Evolutionary conservation across 2,329 filamentous ascomycete genomes (phyloP).

Genomic region (Cytospora chrysosperma): DNA sequence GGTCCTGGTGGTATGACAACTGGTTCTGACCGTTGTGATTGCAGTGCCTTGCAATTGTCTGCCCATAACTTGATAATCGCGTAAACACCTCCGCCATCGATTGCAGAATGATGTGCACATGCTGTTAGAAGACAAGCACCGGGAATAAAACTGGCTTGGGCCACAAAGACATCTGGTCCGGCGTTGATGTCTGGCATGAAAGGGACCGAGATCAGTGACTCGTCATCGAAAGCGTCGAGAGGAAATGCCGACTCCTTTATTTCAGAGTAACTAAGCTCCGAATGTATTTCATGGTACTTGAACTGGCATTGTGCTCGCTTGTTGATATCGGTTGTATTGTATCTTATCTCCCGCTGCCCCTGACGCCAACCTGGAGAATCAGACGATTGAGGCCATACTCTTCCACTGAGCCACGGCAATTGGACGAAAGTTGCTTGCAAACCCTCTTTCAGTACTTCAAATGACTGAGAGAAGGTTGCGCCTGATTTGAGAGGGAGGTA

Average conservation of each 20-base stretch:
- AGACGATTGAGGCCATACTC: conserved; percentile 17
- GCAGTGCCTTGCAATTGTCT: no score
- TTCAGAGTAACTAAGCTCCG: conserved; percentile 16
- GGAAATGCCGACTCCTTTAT: conserved; percentile 27
- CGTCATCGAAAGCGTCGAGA: conserved; percentile 23
- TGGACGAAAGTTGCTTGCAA: conserved; percentile 19
- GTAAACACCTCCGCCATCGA: conserved; percentile 18
- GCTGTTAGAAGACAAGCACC: conserved; percentile 23
- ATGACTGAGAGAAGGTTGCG: conserved; percentile 6
- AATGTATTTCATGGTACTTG: conserved; percentile 34
- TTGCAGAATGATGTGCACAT: conserved; percentile 13
- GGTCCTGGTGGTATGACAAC: no score
- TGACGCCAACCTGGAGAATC: conserved; percentile 22
- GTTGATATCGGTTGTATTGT: neutral
- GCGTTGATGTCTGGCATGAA: conserved; percentile 8
- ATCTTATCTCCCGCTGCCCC: conserved; percentile 27
- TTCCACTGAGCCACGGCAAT: conserved; percentile 26
- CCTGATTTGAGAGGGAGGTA: conserved; percentile 15
- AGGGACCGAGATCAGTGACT: conserved; percentile 11
- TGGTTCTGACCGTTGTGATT: no score
- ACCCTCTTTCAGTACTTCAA: conserved; percentile 16
- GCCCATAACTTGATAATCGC: conserved; percentile 22
- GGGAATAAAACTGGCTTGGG: conserved; percentile 27
- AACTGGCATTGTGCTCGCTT: conserved; percentile 31
- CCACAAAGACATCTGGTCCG: conserved; percentile 26